A percentile compares a stretch with the other conserved stretches of the same genome.
Conservation (phyloP, 305 asterid genomes). For the Rubia peregrina region DNA sequence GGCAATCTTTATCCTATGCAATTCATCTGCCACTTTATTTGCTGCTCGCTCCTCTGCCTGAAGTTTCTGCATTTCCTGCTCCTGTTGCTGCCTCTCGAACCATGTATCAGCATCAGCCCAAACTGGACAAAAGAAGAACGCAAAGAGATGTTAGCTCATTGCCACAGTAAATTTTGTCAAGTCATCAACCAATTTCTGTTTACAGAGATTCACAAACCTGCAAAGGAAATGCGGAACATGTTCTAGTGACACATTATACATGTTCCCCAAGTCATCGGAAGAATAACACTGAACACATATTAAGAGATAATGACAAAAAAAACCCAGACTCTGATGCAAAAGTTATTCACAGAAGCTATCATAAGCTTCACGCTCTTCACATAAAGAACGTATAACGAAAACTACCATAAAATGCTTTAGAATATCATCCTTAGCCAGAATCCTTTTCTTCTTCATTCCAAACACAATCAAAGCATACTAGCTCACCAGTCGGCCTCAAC, state of each 20-base stretch:
- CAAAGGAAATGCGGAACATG: not conserved
- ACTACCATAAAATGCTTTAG: not conserved
- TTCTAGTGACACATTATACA: not conserved
- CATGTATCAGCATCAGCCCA: constrained; percentile 99
- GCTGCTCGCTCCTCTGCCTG: constrained; percentile 81
- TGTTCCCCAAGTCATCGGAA: not conserved
- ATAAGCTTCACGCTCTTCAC: not conserved
- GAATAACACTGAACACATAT: not conserved
- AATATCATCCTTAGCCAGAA: not conserved
- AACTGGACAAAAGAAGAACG: constrained; percentile 37
- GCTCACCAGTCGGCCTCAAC: not conserved
- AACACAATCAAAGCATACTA: not conserved
- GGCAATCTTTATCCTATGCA: constrained; percentile 76
- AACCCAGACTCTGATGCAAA: not conserved
- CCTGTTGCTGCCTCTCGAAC: constrained; percentile 94
- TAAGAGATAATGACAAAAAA: not conserved
- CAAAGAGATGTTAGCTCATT: constrained; percentile 14
- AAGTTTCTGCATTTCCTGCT: constrained; percentile 78
- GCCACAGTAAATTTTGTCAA: not conserved
- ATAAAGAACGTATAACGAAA: not conserved
- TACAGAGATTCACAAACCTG: not conserved
- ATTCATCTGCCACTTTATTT: constrained; percentile 72
- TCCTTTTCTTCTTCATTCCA: not conserved
- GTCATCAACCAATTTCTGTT: not conserved
- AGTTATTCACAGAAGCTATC: not conserved